Conservation (phyloP, 805 yeast species). For the Suhomyces canberraensis region DNA sequence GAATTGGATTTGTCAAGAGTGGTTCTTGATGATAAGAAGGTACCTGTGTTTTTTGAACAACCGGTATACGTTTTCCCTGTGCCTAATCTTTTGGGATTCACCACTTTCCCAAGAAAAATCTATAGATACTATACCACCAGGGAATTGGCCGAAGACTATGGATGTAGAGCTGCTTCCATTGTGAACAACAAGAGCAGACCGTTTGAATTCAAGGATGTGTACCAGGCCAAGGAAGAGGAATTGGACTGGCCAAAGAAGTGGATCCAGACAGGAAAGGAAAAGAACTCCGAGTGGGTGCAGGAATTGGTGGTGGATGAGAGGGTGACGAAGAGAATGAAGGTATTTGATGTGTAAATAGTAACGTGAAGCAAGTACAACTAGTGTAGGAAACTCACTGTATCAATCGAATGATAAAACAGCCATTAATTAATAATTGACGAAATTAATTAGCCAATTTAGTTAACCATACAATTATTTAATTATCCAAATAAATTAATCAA, state of each 20-base stretch:
- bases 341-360: constrained; percentile 28
- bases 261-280: constrained; percentile 73
- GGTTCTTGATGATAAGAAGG: constrained; percentile 30
- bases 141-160: constrained; percentile 62
- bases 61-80: constrained; percentile 75
- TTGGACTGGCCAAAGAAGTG: constrained; percentile 83
- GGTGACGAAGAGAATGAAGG: constrained; percentile 51
- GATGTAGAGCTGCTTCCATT: constrained; percentile 51
- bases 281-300: constrained; percentile 83
- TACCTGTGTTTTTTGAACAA: constrained; percentile 66
- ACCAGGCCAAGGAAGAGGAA: constrained; percentile 60
- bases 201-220: constrained; percentile 44
- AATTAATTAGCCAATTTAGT: no score
- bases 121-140: constrained; percentile 77
- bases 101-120: constrained; percentile 70
- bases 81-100: constrained; percentile 77
- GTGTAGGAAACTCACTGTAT: no score
- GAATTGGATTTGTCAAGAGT: constrained; percentile 46
- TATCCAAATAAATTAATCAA: no score
- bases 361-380: not conserved
- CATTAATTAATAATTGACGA: no score
- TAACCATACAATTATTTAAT: no score
- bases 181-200: constrained; percentile 53
- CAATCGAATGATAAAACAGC: no score
- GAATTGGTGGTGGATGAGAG: constrained; percentile 70